Evolutionary conservation across 2,329 filamentous ascomycete genomes (phyloP).

Genomic region (Colletotrichum sp.): DNA sequence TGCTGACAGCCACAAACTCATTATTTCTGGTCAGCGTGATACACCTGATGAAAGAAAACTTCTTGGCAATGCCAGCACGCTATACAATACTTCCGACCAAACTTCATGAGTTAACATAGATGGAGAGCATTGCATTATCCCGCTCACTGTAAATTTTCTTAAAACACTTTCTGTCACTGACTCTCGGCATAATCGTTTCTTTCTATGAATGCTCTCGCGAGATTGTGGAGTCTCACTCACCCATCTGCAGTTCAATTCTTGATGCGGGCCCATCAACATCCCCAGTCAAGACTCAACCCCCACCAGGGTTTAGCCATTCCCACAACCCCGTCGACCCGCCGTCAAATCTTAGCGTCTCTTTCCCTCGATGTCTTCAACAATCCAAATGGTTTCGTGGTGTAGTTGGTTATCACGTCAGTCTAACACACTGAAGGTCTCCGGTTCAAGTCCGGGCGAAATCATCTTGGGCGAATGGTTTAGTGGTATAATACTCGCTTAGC

Average conservation of each 20-base stretch:
- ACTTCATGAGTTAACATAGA: neutral
- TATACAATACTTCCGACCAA: neutral
- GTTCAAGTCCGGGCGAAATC: conserved; percentile 21
- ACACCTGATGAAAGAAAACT: too few species aligned
- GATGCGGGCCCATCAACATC: neutral
- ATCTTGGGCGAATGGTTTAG: conserved; percentile 18
- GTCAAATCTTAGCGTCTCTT: neutral
- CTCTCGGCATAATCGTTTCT: neutral
- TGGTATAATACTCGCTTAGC: conserved; percentile 23
- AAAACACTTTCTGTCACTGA: neutral
- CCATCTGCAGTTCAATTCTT: neutral
- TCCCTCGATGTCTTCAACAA: neutral
- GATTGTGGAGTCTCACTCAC: neutral
- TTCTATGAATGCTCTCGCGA: fast-evolving
- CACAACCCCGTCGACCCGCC: neutral
- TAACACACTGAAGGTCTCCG: conserved; percentile 37
- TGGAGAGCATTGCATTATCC: neutral
- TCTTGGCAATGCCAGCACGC: too few species aligned
- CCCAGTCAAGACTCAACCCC: neutral
- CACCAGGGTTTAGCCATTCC: neutral
- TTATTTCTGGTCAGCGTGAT: neutral
- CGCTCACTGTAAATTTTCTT: neutral
- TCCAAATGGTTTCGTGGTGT: conserved; percentile 28
- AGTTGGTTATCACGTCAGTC: conserved; percentile 56
- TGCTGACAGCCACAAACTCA: neutral